These are phyloP conservation scores for Tinospora cordifolia DNA, from an alignment of 164 flowering plant species.

Conservation along the genomic window DNA sequence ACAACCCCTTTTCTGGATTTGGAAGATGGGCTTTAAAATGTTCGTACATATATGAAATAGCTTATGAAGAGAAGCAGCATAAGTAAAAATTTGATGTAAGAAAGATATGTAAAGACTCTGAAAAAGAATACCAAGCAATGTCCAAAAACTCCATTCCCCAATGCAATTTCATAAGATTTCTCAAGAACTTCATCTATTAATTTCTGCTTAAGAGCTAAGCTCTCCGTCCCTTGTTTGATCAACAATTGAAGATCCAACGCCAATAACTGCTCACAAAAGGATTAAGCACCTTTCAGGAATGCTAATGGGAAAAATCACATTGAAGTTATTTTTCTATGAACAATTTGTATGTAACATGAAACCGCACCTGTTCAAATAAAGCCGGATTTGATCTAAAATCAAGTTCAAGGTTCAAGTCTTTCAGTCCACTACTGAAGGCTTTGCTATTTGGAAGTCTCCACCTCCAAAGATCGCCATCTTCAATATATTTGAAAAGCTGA, in stretches of 20 bases:
- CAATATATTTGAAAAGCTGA: conserved; percentile 54
- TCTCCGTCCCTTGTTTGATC: conserved; percentile 50
- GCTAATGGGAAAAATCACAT: background rate
- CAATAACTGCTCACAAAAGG: conserved; percentile 44
- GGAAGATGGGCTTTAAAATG: too few species aligned
- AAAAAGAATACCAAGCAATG: conserved; percentile 55
- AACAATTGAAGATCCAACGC: conserved; percentile 49
- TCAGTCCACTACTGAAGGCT: conserved; percentile 81
- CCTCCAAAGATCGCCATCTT: conserved; percentile 85
- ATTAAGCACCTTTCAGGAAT: conserved; percentile 7
- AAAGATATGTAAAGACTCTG: background rate
- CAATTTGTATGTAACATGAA: background rate
- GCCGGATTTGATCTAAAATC: conserved; percentile 37
- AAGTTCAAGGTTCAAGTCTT: conserved; percentile 59
- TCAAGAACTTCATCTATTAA: conserved; percentile 53
- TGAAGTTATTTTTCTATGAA: background rate
- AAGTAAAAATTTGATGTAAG: background rate
- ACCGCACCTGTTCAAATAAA: conserved; percentile 53
- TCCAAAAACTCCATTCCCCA: conserved; percentile 65
- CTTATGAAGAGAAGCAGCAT: background rate
- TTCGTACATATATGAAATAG: too few species aligned
- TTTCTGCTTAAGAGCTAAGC: conserved; percentile 58
- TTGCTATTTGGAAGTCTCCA: conserved; percentile 72
- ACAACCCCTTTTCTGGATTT: too few species aligned
- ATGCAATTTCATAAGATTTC: conserved; percentile 60